Evolutionary conservation across 2,329 filamentous ascomycete genomes (phyloP).

Genomic region (Ophiosphaerella korrae): DNA sequence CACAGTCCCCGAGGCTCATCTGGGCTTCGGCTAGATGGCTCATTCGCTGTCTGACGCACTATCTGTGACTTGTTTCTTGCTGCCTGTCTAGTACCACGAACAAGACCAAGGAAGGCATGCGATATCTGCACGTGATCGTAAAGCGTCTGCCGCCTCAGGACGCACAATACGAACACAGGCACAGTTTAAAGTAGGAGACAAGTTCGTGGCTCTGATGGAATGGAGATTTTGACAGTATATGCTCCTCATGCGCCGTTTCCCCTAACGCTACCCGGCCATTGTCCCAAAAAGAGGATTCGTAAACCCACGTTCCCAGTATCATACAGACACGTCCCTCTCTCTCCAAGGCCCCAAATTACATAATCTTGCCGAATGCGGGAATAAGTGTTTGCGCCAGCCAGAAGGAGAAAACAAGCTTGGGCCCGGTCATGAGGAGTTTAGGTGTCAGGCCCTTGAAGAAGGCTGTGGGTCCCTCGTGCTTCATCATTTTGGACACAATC

Average conservation of each 20-base stretch:
- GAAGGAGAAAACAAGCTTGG: conserved; percentile 99
- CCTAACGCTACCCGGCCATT: conserved; percentile 19
- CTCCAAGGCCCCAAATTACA: conserved; percentile 49
- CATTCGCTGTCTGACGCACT: conserved; percentile 13
- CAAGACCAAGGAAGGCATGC: neutral
- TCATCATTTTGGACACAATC: conserved; percentile 91
- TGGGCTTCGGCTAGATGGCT: conserved; percentile 5
- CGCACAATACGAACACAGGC: conserved; percentile 1
- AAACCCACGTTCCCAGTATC: conserved; percentile 29
- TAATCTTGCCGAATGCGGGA: conserved; percentile 79
- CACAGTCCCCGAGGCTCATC: conserved; percentile 20
- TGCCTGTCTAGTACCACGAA: conserved; percentile 1
- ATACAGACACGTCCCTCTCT: conserved; percentile 30
- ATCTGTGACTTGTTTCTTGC: conserved; percentile 7
- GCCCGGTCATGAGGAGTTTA: conserved; percentile 98
- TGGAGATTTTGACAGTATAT: conserved; percentile 31
- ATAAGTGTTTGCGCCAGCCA: conserved; percentile 99
- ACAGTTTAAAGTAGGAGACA: neutral
- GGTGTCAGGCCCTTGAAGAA: conserved; percentile 99
- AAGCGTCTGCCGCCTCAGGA: neutral
- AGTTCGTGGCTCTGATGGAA: conserved; percentile 8
- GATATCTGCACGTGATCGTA: conserved; percentile 4
- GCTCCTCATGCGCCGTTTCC: conserved; percentile 15
- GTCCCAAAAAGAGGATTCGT: conserved; percentile 21
- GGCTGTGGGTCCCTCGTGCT: conserved; percentile 79